These are phyloP conservation scores for Botrytis pseudocinerea DNA, from an alignment of 2,329 filamentous ascomycete genomes.

Conservation along the genomic window DNA sequence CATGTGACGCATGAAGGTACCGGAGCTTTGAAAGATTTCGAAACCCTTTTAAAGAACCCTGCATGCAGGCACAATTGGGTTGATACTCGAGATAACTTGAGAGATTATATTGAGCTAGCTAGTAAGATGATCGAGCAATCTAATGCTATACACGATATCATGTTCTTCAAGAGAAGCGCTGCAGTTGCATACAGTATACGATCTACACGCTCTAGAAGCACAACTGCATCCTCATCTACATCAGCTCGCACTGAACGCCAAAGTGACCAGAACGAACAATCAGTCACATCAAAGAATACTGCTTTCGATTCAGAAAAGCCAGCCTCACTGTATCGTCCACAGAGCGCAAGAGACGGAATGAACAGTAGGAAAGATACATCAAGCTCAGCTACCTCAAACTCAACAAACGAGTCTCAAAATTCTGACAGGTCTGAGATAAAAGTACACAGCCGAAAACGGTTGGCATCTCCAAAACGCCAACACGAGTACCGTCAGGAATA, in stretches of 20 bases:
- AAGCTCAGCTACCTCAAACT: too few species aligned
- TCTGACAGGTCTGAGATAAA: background rate
- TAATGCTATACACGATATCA: conserved; percentile 25
- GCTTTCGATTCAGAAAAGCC: background rate
- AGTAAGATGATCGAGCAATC: conserved; percentile 36
- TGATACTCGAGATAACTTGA: conserved; percentile 26
- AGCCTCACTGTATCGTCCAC: background rate
- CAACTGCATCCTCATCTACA: background rate
- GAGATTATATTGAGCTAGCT: conserved; percentile 32
- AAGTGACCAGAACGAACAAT: background rate
- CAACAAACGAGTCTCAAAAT: background rate
- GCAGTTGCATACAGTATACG: background rate
- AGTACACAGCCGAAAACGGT: background rate
- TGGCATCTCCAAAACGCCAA: conserved; percentile 18
- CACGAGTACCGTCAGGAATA: conserved; percentile 17
- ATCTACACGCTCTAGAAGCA: background rate
- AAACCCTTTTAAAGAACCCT: conserved; percentile 26
- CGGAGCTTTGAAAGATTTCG: conserved; percentile 28
- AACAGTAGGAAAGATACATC: background rate
- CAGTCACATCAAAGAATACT: background rate
- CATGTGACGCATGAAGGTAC: conserved; percentile 28
- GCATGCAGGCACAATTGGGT: conserved; percentile 31
- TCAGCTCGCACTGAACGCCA: conserved; percentile 5
- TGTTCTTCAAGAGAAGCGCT: conserved; percentile 23
- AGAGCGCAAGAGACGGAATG: background rate